Percentiles rank a stretch among this genome's conserved stretches.
These are phyloP conservation scores for Metschnikowia continentalis DNA, from an alignment of 805 yeast species.

Conservation along the genomic window DNA sequence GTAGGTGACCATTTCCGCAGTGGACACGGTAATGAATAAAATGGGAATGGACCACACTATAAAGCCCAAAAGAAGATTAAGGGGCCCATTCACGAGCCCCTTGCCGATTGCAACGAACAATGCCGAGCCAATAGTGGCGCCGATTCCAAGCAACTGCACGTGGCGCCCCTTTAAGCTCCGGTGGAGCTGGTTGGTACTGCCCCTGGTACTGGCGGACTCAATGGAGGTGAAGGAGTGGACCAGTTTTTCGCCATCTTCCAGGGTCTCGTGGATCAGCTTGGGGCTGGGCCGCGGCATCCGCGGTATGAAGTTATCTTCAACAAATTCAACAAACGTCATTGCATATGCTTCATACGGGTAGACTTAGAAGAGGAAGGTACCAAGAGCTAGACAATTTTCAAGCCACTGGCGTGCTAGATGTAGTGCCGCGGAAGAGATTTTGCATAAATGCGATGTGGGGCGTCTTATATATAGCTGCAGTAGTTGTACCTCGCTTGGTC, in stretches of 20 bases:
- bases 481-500: not conserved
- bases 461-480: not conserved
- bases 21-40: conserved; percentile 59
- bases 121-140: conserved; percentile 82
- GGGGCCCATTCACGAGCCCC: conserved; percentile 64
- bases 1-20: conserved; percentile 77
- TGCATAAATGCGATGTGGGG: conserved; percentile 4
- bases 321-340: conserved; percentile 6
- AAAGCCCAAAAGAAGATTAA: conserved; percentile 60
- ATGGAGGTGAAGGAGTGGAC: conserved; percentile 6
- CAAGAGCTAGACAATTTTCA: not conserved
- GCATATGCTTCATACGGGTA: not conserved
- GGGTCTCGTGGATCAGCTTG: not conserved
- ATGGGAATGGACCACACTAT: conserved; percentile 68
- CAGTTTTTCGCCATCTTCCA: not conserved
- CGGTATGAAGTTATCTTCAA: conserved; percentile 17
- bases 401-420: not conserved
- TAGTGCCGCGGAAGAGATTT: not conserved
- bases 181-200: conserved; percentile 19
- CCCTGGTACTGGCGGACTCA: conserved; percentile 10
- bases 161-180: conserved; percentile 63
- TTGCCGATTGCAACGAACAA: conserved; percentile 69
- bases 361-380: not conserved
- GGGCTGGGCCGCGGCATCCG: conserved; percentile 9
- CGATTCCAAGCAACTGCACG: conserved; percentile 72